Percentiles rank a stretch among this genome's conserved stretches.
phyloP scores from a whole-genome alignment of 2,329 filamentous ascomycete genomes.

The Ophiosphaerella herpotricha region DNA sequence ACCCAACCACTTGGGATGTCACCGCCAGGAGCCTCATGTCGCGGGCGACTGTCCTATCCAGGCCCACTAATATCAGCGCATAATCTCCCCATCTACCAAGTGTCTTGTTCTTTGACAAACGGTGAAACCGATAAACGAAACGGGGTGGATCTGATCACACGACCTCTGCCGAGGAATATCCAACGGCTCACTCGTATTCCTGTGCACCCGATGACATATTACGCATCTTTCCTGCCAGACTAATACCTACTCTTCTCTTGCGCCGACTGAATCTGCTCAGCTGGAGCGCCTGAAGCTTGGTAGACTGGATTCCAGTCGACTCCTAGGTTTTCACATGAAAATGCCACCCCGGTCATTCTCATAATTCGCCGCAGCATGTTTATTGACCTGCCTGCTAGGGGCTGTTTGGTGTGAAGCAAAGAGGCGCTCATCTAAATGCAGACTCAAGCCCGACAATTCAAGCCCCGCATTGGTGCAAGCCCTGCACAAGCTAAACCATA shows the following conservation, averaged over 20 bases:
- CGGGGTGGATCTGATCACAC: not conserved
- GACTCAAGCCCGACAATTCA: conserved; percentile 13
- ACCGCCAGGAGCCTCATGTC: not conserved
- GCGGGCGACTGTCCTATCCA: not conserved
- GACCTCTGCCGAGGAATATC: not conserved
- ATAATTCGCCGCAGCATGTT: conserved; percentile 11
- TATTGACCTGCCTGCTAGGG: conserved; percentile 22
- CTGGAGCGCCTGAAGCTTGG: not conserved
- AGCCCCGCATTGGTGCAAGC: conserved; percentile 9
- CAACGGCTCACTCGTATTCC: too few relatives aligned
- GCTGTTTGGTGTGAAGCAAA: conserved; percentile 13
- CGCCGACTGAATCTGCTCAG: too few relatives aligned
- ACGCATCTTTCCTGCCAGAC: too few relatives aligned
- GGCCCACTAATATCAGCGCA: not conserved
- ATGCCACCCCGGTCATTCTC: conserved; percentile 11
- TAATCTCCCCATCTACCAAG: not conserved
- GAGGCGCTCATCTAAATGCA: conserved; percentile 18
- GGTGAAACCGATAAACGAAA: not conserved
- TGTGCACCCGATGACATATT: too few relatives aligned
- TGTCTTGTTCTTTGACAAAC: not conserved
- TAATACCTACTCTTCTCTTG: too few relatives aligned
- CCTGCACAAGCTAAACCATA: conserved; percentile 1
- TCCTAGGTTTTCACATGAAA: conserved; percentile 25
- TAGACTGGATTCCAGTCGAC: too few relatives aligned
- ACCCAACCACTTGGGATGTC: not conserved